A percentile compares a stretch with the other conserved stretches of the same genome.
These are phyloP conservation scores for Atkinsonella texensis DNA, from an alignment of 2,329 filamentous ascomycete species.

Conservation along the genomic window DNA sequence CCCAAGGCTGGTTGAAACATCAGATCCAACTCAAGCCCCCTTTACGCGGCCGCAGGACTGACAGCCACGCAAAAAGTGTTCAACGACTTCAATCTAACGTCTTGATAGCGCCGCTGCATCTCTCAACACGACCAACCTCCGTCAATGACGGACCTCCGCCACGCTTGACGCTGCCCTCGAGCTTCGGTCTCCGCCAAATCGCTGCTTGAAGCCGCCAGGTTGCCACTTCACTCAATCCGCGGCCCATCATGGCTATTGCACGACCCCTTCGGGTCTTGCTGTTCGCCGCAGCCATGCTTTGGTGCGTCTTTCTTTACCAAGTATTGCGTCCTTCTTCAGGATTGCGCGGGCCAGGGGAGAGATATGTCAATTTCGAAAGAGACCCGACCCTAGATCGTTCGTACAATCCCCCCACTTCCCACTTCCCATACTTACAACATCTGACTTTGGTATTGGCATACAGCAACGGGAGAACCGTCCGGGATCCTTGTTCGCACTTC, in stretches of 20 bases:
- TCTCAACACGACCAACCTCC: neutral
- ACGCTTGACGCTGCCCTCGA: neutral
- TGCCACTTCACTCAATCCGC: neutral
- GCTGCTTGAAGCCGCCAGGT: neutral
- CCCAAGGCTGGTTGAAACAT: neutral
- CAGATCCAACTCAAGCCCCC: neutral
- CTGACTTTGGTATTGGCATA: slow-evolving; percentile 9
- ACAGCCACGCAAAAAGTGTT: no score
- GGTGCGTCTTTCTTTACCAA: slow-evolving; percentile 69
- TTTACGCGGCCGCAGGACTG: neutral
- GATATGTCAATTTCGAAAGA: slow-evolving; percentile 48
- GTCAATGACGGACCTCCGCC: neutral
- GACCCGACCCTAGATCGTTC: slow-evolving; percentile 83
- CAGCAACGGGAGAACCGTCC: slow-evolving; percentile 74
- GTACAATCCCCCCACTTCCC: slow-evolving; percentile 19
- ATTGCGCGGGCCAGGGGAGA: slow-evolving; percentile 29
- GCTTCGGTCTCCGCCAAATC: neutral
- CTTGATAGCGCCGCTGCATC: neutral
- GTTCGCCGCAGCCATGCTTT: slow-evolving; percentile 57
- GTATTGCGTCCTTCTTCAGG: slow-evolving; percentile 48
- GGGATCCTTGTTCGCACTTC: slow-evolving; percentile 63
- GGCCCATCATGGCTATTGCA: slow-evolving; percentile 62
- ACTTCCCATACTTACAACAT: neutral
- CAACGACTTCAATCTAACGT: neutral
- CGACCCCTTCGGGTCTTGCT: slow-evolving; percentile 73